A percentile compares a stretch with the other conserved stretches of the same genome.
These are phyloP conservation scores for Aspergillus proliferans DNA, from an alignment of 2,329 filamentous ascomycete genomes.

Conservation along the genomic window DNA sequence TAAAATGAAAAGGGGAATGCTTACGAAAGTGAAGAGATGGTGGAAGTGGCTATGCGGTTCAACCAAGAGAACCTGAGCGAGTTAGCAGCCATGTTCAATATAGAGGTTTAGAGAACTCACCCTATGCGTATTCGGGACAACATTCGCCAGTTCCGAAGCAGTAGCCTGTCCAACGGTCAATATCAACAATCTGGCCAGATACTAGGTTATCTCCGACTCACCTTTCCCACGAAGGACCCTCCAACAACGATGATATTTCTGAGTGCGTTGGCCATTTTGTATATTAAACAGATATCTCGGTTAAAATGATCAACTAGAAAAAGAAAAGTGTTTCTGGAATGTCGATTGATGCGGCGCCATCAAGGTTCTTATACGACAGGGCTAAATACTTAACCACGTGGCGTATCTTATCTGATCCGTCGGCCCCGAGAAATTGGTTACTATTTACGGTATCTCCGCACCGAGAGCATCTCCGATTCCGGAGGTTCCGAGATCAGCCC, in stretches of 20 bases:
- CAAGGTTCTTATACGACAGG: not conserved
- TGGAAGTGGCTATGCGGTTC: slow-evolving; percentile 33
- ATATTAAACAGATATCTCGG: not conserved
- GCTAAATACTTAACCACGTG: slow-evolving; percentile 1
- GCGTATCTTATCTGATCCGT: slow-evolving; percentile 1
- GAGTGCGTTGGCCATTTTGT: slow-evolving; percentile 21
- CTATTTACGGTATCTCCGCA: not conserved
- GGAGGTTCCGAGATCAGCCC: no score
- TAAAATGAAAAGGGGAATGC: not conserved
- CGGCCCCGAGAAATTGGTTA: not conserved
- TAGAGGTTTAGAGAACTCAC: slow-evolving; percentile 9
- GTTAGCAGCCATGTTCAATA: slow-evolving; percentile 1
- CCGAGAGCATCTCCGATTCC: not conserved
- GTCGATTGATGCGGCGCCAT: not conserved
- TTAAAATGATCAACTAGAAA: not conserved
- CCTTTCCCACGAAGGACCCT: slow-evolving; percentile 31
- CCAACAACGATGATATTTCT: slow-evolving; percentile 33
- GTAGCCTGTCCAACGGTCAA: slow-evolving; percentile 18
- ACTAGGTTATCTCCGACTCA: slow-evolving; percentile 10
- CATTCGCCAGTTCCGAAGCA: slow-evolving; percentile 29
- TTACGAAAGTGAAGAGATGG: slow-evolving; percentile 31
- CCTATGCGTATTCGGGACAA: slow-evolving; percentile 29
- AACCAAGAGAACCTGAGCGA: slow-evolving; percentile 23
- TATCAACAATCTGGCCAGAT: not conserved
- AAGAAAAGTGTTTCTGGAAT: not conserved